Conservation (phyloP, 192 early-diverging fungal genomes). For the Rhizophagus prolifer region DNA sequence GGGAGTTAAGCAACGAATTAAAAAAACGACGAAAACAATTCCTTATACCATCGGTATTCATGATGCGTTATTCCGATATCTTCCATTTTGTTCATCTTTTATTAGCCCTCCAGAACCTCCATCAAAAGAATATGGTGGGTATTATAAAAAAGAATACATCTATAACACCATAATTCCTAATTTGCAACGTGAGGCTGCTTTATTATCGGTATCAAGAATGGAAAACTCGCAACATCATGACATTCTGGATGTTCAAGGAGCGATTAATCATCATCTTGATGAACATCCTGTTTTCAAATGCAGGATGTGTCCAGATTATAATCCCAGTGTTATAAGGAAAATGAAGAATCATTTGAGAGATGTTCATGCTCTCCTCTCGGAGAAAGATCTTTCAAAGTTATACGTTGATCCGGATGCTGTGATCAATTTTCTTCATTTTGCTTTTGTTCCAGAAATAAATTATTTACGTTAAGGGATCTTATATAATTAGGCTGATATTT, state of each 20-base stretch:
- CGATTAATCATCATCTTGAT: neutral
- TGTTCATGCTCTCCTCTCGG: neutral
- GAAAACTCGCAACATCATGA: neutral
- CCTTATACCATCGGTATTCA: constrained; percentile 2
- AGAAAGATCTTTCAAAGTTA: neutral
- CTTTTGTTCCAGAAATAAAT: constrained; percentile 1
- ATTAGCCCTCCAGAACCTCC: neutral
- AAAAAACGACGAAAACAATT: neutral
- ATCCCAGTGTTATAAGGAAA: neutral
- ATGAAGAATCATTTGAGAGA: neutral
- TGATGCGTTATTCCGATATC: neutral
- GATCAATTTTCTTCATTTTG: constrained; percentile 10
- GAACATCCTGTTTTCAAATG: constrained; percentile 6
- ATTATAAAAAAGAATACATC: neutral
- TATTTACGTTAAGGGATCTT: neutral
- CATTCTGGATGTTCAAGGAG: constrained; percentile 8
- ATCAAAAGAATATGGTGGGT: neutral
- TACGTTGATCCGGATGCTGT: constrained; percentile 4
- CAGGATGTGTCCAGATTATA: neutral
- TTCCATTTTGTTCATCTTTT: neutral
- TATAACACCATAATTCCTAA: neutral
- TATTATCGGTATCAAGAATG: neutral
- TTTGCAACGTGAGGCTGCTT: neutral
- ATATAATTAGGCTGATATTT: no score
- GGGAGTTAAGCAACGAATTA: neutral